Conservation (phyloP, 306 rosid species). For the Cucumis cinereus region DNA sequence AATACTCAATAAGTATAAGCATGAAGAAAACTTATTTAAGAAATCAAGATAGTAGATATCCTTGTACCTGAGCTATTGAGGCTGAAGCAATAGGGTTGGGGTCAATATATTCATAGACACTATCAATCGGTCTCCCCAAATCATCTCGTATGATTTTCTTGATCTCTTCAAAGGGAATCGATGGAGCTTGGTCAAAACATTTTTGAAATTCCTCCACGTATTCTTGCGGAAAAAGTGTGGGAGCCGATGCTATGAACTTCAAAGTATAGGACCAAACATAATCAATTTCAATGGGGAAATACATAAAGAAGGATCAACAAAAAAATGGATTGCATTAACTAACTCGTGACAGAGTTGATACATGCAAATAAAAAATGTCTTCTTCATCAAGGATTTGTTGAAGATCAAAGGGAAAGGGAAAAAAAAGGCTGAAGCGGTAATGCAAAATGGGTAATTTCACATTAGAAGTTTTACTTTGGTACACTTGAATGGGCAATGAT, state of each 20-base stretch:
- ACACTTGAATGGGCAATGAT: background rate
- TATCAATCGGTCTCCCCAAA: constrained; percentile 71
- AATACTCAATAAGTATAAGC: constrained; percentile 14
- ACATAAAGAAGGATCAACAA: constrained; percentile 3
- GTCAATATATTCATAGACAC: constrained; percentile 70
- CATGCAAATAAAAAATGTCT: background rate
- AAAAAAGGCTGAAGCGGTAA: background rate
- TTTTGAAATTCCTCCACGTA: constrained; percentile 93
- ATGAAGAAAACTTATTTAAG: background rate
- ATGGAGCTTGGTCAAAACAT: constrained; percentile 89
- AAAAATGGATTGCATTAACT: background rate
- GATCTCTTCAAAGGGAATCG: constrained; percentile 66
- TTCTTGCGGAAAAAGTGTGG: constrained; percentile 83
- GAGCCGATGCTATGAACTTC: constrained; percentile 91
- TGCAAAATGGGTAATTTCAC: background rate
- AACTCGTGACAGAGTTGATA: background rate
- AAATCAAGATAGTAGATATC: constrained; percentile 9
- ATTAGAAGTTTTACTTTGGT: background rate
- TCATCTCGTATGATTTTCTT: constrained; percentile 60
- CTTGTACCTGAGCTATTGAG: constrained; percentile 78
- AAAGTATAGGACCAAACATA: constrained; percentile 17
- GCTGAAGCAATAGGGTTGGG: constrained; percentile 90
- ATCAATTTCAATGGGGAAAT: constrained; percentile 15
- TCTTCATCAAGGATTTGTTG: background rate
- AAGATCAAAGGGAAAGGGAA: background rate